phyloP scores from a whole-genome alignment of 2,329 filamentous ascomycete genomes.

The Trichoderma cornu-damae region DNA sequence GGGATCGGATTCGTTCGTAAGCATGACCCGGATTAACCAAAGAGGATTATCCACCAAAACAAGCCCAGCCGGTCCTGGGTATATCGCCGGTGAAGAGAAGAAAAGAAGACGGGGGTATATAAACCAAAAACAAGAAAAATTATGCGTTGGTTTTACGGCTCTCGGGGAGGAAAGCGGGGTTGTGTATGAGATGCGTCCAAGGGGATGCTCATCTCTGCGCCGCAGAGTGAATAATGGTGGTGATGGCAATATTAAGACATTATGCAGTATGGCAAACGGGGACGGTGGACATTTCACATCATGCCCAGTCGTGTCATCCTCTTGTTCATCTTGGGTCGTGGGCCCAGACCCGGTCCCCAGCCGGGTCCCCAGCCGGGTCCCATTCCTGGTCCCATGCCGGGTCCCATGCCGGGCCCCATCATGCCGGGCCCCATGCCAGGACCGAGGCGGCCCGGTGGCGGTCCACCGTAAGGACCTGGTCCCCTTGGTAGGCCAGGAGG shows the following conservation, averaged over 20 bases:
- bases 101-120: conserved; percentile 13
- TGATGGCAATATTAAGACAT: conserved; percentile 5
- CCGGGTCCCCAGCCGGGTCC: conserved; percentile 18
- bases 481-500: conserved; percentile 16
- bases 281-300: conserved; percentile 38
- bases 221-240: neutral
- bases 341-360: conserved; percentile 19
- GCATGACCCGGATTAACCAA: conserved; percentile 12
- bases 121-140: conserved; percentile 8
- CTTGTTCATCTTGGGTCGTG: conserved; percentile 52
- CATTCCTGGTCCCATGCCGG: conserved; percentile 18
- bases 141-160: conserved; percentile 4
- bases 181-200: neutral
- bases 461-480: conserved; percentile 20
- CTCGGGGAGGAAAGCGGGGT: neutral
- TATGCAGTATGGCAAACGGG: neutral
- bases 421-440: conserved; percentile 15
- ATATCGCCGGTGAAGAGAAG: conserved; percentile 8
- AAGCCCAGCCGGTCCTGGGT: conserved; percentile 15
- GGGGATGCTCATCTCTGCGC: neutral
- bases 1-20: conserved; percentile 16
- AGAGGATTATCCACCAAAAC: conserved; percentile 17
- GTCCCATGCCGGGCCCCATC: conserved; percentile 17
- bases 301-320: conserved; percentile 57
- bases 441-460: conserved; percentile 16